Evolutionary conservation across 345 rosid genomes (phyloP).

Genomic region (Gossypium australe): DNA sequence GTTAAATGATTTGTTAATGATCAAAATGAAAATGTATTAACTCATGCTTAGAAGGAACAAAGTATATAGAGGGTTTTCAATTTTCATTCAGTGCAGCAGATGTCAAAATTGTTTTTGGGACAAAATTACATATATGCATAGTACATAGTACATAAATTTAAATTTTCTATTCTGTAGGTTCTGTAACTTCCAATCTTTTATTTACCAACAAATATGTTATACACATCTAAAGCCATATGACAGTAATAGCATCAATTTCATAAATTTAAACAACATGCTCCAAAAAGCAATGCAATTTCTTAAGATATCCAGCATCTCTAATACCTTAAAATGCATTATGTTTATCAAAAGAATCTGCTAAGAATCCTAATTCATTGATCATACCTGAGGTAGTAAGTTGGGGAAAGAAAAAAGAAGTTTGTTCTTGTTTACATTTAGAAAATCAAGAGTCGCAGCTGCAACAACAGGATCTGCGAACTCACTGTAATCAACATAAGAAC

Average conservation of each 20-base stretch:
- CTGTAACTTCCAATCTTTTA: background rate
- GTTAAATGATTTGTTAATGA: too few relatives aligned
- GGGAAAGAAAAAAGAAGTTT: constrained; percentile 63
- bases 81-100: background rate
- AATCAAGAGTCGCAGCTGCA: constrained; percentile 89
- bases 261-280: background rate
- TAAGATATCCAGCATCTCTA: background rate
- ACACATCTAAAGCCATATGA: background rate
- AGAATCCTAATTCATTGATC: constrained; percentile 25
- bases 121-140: background rate
- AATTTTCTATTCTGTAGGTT: background rate
- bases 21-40: too few relatives aligned
- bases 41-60: too few relatives aligned
- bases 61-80: too few relatives aligned
- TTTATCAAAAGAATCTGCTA: background rate
- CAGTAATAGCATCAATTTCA: background rate
- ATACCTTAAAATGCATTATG: background rate
- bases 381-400: constrained; percentile 80
- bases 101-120: background rate
- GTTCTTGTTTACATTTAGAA: constrained; percentile 60
- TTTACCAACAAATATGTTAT: background rate
- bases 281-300: background rate
- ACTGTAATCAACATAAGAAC: constrained; percentile 51
- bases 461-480: constrained; percentile 91
- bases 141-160: background rate